These are phyloP conservation scores for Aspergillus heteromorphus DNA, from an alignment of 495 filamentous ascomycete genomes.

Conservation along the genomic window DNA sequence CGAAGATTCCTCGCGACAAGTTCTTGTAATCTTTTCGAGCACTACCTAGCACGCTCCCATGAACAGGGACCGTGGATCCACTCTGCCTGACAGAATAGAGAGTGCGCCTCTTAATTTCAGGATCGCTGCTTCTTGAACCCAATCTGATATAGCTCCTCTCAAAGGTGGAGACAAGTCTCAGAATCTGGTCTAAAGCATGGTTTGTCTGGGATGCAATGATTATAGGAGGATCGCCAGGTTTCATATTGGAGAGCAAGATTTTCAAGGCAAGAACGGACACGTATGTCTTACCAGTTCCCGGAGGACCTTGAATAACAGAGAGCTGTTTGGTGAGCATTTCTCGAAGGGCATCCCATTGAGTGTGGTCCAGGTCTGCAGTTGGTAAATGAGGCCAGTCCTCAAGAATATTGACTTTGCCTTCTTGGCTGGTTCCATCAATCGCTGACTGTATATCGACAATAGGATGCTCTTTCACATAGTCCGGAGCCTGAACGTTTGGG, in stretches of 20 bases:
- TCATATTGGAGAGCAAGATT: conserved; percentile 59
- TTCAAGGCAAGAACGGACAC: conserved; percentile 68
- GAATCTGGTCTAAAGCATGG: conserved; percentile 84
- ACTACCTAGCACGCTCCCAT: conserved; percentile 24
- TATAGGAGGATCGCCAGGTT: conserved; percentile 60
- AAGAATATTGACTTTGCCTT: conserved; percentile 41
- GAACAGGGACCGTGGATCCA: conserved; percentile 15
- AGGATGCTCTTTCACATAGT: conserved; percentile 44
- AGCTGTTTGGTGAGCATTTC: conserved; percentile 68
- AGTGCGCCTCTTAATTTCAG: conserved; percentile 60
- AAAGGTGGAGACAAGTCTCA: conserved; percentile 59
- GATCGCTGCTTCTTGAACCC: conserved; percentile 68
- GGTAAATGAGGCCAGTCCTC: conserved; percentile 44
- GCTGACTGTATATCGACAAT: conserved; percentile 41
- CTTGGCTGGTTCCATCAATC: conserved; percentile 6
- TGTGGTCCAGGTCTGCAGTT: conserved; percentile 55
- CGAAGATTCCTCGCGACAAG: conserved; percentile 39
- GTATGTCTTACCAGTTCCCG: conserved; percentile 85
- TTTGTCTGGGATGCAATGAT: conserved; percentile 85
- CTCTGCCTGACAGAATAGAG: conserved; percentile 54
- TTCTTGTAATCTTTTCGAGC: conserved; percentile 39
- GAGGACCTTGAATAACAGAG: conserved; percentile 83
- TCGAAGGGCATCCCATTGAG: conserved; percentile 62
- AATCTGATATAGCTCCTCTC: conserved; percentile 69
- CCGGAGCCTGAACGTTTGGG: conserved; percentile 39